phyloP scores from a whole-genome alignment of 2,329 filamentous ascomycete species.

The Furcasterigmium sp. region DNA sequence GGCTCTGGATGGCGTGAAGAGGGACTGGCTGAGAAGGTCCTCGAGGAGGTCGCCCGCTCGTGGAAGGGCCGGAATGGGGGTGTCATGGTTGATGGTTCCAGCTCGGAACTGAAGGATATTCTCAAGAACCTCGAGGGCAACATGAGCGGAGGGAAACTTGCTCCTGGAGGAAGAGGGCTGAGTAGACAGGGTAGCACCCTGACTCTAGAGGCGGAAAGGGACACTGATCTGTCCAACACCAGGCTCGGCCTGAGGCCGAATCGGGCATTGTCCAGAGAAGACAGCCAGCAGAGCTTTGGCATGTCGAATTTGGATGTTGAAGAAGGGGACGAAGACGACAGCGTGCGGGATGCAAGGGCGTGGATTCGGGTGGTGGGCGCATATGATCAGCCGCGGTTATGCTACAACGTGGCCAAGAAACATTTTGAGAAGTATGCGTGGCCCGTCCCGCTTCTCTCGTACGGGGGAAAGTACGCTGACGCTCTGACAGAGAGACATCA shows the following conservation, averaged over 20 bases:
- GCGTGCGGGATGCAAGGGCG: conserved; percentile 60
- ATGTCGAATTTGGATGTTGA: conserved; percentile 48
- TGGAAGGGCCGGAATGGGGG: conserved; percentile 91
- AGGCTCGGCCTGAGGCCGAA: conserved; percentile 49
- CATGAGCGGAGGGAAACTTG: conserved; percentile 78
- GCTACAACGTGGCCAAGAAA: conserved; percentile 77
- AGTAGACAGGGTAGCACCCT: conserved; percentile 57
- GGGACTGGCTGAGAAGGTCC: conserved; percentile 82
- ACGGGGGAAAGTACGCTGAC: conserved; percentile 3
- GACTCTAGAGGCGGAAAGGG: conserved; percentile 50
- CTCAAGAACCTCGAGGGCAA: conserved; percentile 78
- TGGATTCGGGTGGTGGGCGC: conserved; percentile 84
- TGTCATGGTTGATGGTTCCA: conserved; percentile 83
- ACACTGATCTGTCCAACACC: conserved; percentile 47
- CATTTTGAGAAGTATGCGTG: conserved; percentile 71
- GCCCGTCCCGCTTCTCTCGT: not conserved
- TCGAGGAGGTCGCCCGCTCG: conserved; percentile 84
- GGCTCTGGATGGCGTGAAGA: conserved; percentile 96
- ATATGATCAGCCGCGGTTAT: conserved; percentile 75
- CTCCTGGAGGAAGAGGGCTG: conserved; percentile 45
- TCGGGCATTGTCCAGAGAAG: conserved; percentile 44
- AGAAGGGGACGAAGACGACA: conserved; percentile 38
- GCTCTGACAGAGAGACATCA: conserved; percentile 43
- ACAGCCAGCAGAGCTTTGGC: conserved; percentile 62
- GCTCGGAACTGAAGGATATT: conserved; percentile 72